Base-by-base conservation (phyloP, 23 red algal species). In the Gracilaria gracilis region DNA sequence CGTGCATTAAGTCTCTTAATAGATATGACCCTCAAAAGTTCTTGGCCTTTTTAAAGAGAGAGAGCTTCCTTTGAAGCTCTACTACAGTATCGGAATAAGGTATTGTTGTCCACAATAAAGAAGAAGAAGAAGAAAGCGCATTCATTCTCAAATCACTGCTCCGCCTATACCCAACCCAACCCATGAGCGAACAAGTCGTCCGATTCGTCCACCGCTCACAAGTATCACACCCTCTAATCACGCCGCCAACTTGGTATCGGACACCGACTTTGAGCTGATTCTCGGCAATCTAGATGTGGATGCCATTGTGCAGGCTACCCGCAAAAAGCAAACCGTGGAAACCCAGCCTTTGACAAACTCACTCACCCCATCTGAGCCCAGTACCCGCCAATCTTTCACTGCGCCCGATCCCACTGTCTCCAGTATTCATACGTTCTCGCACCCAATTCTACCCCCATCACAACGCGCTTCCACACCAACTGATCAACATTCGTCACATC, bases 251-350 rank as follows among this genome's bases (percentile, higher is more conserved):
- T 24, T 13, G 19, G 23, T 31, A 4, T 31, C 69, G 28, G 39
- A 75, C 37, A 19, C 21, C 69, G 69, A 40, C 69, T 46, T 75
- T 6, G 86, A 89, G 16, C 2, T 4, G 9, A 38, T 89, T 27
- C 54, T 89, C 2, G 71, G 72, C 8, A 73, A 79, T 21, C 44
- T 89, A 0, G 86, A 89, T 54, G 74, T 89, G 28, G 86, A 89
- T 51, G 86, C 86, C 69, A 79, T 89, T 29, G 74, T 89, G 21
- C 66, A 70, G 13, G 86, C 86, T 32, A 75, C 57, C 3, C 49
- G 66, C 66, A 35, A 25, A 35, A 32, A 40, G 15, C 57, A 69
- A 46, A 9, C 36, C 20, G 17, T 72, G 29, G 14, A n/a, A 27
- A 23, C 25, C 19, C 44, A 12, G 4, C 20, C 23, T 9, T 9